Base-by-base conservation (phyloP, 1,284 basidiomycete genomes). In the Apiotrichum gracile region DNA sequence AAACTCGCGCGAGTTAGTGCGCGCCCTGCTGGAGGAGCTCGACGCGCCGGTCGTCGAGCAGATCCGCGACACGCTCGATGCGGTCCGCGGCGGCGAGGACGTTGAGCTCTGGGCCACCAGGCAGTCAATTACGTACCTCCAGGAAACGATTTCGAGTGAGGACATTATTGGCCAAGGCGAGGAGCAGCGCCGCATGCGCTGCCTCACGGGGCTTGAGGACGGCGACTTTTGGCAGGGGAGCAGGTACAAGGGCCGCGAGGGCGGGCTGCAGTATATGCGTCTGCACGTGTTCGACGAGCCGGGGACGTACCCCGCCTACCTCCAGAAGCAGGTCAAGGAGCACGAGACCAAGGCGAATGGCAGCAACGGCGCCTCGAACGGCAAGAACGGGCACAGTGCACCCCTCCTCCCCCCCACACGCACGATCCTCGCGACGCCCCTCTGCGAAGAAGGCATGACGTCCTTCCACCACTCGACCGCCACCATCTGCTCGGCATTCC, bases 91-190 rank as follows among this genome's bases (percentile, higher is more conserved):
- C 14, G 47, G 35, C 1, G 52, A 52, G 26, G 29, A 44, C 7
- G 74, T 85, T 5, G 79, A 82, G 54, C 88, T 91, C 57, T 91
- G 87, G 86, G 85, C 87, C 2, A 90, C 87, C 0, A 69, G 71
- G 4, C 86, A 88, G 65, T 87, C 87, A 1, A 80, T 83, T 34
- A 80, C 81, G 26, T 68, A 68, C 47, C 58, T 70, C 14, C 62
- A 62, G 27, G 71, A 73, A 41, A 65, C 68, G 5, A 63, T 73
- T 14, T 52, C 61, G 5, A 60, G 60, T 38, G 65, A 65, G 16
- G 57, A 61, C 12, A 49, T 65, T 1, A 55, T 69, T 21, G 71
- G 71, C 6, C 57, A 68, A 24, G 71, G 71, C 8, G 51, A 52
- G 31, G 71, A 73, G 52, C 71, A 73, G 57, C 53, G 62, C 24